Evolutionary conservation across 495 filamentous ascomycete genomes (phyloP).

Genomic region (Penicillium egyptiacum): DNA sequence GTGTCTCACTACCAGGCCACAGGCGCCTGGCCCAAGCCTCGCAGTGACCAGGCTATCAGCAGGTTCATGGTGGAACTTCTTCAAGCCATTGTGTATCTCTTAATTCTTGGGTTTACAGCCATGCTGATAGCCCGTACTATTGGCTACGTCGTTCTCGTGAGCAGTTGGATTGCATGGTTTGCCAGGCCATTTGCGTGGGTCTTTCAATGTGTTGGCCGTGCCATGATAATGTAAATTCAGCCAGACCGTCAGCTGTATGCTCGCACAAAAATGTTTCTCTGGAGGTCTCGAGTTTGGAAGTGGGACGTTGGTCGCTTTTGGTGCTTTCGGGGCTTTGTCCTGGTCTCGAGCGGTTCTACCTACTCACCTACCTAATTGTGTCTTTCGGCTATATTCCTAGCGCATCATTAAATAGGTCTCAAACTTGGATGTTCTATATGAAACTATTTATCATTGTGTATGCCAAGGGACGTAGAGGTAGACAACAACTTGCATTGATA

Average conservation of each 20-base stretch:
- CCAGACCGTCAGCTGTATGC: not conserved
- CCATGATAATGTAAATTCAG: conserved; percentile 22
- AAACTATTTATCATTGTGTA: not conserved
- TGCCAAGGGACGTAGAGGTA: not conserved
- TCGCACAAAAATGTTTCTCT: conserved; percentile 6
- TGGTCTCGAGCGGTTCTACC: not conserved
- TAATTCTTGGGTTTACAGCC: conserved; percentile 37
- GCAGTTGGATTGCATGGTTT: conserved; percentile 47
- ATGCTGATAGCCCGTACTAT: conserved; percentile 36
- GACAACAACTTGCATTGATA: not conserved
- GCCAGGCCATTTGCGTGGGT: conserved; percentile 40
- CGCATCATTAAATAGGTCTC: conserved; percentile 4
- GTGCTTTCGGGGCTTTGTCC: not conserved
- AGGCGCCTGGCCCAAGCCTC: conserved; percentile 36
- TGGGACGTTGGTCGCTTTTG: not conserved
- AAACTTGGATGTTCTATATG: not conserved
- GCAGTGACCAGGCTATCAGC: conserved; percentile 32
- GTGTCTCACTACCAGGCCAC: conserved; percentile 38
- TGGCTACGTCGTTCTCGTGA: conserved; percentile 39
- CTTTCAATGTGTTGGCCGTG: conserved; percentile 33
- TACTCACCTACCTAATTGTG: not conserved
- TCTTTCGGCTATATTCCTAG: conserved; percentile 2
- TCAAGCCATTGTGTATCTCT: conserved; percentile 40
- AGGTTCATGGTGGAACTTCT: conserved; percentile 35
- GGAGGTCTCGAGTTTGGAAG: not conserved